phyloP scores from a whole-genome alignment of 805 yeast species.

The Myxozyma monticola region DNA sequence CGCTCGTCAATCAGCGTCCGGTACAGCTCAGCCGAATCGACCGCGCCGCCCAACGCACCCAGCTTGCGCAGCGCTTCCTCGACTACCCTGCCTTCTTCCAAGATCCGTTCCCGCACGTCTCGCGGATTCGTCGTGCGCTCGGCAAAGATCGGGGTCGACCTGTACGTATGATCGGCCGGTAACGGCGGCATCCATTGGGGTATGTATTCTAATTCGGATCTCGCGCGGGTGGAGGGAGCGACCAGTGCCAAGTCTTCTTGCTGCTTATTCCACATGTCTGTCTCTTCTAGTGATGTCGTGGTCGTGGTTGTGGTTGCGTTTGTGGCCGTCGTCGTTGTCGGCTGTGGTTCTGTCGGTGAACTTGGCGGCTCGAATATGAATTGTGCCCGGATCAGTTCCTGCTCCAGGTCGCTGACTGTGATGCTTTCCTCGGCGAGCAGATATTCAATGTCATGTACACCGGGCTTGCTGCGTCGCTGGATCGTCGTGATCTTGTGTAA shows the following conservation, averaged over 20 bases:
- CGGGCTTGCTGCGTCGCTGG: conserved; percentile 41
- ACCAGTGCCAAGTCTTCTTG: conserved; percentile 9
- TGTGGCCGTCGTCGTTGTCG: background rate
- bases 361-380: conserved; percentile 10
- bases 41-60: conserved; percentile 36
- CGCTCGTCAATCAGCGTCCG: background rate
- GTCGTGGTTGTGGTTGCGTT: background rate
- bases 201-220: conserved; percentile 45
- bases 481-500: conserved; percentile 35
- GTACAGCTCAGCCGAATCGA: background rate
- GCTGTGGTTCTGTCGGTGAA: background rate
- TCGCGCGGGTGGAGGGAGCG: conserved; percentile 33
- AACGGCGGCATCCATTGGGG: conserved; percentile 81
- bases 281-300: conserved; percentile 2
- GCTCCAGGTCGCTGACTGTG: conserved; percentile 36
- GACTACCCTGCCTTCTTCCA: conserved; percentile 77
- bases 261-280: conserved; percentile 10
- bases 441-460: conserved; percentile 39
- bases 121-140: conserved; percentile 67
- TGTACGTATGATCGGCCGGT: conserved; percentile 93
- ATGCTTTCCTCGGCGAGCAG: conserved; percentile 37
- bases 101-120: conserved; percentile 65
- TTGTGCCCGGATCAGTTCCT: conserved; percentile 29
- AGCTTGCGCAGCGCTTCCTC: conserved; percentile 73
- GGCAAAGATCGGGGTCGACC: conserved; percentile 68